A percentile compares a stretch with the other conserved stretches of the same genome.
Evolutionary conservation across 352 stramenopile genomes (phyloP).

Genomic region (Discostella stelligera): DNA sequence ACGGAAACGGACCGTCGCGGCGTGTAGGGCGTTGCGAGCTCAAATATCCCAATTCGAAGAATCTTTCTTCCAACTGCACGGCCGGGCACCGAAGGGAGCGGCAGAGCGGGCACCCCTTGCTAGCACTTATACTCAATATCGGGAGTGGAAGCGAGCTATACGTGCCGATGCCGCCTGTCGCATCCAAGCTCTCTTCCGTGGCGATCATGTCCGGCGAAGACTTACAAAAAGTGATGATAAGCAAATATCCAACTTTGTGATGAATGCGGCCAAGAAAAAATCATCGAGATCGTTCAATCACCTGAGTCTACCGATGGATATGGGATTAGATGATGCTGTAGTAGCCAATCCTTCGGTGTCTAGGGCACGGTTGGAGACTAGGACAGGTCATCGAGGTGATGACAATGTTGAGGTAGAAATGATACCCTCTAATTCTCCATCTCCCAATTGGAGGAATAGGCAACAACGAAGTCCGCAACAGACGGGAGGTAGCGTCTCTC

Average conservation of each 20-base stretch:
- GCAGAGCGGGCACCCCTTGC: constrained; percentile 79
- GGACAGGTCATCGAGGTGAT: constrained; percentile 24
- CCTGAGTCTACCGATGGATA: constrained; percentile 72
- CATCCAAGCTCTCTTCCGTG: constrained; percentile 80
- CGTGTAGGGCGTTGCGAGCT: constrained; percentile 74
- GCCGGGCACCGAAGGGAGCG: constrained; percentile 69
- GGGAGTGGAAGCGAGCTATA: constrained; percentile 85
- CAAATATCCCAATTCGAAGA: constrained; percentile 82
- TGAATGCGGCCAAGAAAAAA: constrained; percentile 28
- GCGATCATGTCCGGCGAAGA: constrained; percentile 41
- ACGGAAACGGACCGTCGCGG: constrained; percentile 75
- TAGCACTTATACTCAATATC: constrained; percentile 85
- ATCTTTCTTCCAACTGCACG: constrained; percentile 72
- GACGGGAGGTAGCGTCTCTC: constrained; percentile 17
- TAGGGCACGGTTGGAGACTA: constrained; percentile 30
- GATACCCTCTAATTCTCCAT: constrained; percentile 21
- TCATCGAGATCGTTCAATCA: constrained; percentile 38
- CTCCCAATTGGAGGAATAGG: constrained; percentile 38
- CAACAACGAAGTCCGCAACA: constrained; percentile 27
- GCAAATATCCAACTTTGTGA: constrained; percentile 50
- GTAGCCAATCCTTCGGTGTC: constrained; percentile 13
- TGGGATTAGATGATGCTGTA: constrained; percentile 41
- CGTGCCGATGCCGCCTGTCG: constrained; percentile 81
- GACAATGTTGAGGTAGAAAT: constrained; percentile 52
- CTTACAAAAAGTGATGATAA: constrained; percentile 52